Conservation (phyloP, 805 yeast genomes). For the Metschnikowia cubensis region DNA sequence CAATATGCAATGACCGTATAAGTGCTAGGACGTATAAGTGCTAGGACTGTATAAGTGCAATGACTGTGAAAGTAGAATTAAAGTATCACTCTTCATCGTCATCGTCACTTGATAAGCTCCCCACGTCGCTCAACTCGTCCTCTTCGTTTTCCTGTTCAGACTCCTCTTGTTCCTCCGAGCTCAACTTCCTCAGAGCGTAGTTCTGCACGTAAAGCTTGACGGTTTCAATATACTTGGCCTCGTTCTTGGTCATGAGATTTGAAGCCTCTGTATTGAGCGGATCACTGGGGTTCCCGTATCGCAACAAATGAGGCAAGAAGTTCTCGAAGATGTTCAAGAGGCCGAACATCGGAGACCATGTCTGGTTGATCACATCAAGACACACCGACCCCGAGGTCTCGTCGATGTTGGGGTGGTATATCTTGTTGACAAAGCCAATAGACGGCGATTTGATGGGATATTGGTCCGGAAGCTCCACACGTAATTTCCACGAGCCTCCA, state of each 20-base stretch:
- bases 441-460: conserved; percentile 96
- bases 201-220: conserved; percentile 70
- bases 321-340: conserved; percentile 86
- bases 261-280: conserved; percentile 93
- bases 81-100: conserved; percentile 18
- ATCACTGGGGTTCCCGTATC: conserved; percentile 92
- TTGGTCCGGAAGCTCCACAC: conserved; percentile 91
- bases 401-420: conserved; percentile 94
- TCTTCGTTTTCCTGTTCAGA: conserved; percentile 33
- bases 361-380: conserved; percentile 91
- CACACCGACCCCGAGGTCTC: conserved; percentile 89
- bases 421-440: conserved; percentile 86
- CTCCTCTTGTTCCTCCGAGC: conserved; percentile 40
- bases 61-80: no score
- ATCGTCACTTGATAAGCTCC: conserved; percentile 47
- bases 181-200: conserved; percentile 43
- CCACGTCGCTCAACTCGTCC: conserved; percentile 46
- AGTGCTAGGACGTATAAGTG: no score
- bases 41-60: no score
- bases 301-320: conserved; percentile 84
- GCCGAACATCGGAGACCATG: conserved; percentile 98
- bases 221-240: conserved; percentile 57
- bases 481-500: conserved; percentile 85
- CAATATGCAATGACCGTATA: no score
- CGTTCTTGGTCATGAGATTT: conserved; percentile 66